Conservation (phyloP, 768 basidiomycete genomes). For the Pleurotus tuber-regium region DNA sequence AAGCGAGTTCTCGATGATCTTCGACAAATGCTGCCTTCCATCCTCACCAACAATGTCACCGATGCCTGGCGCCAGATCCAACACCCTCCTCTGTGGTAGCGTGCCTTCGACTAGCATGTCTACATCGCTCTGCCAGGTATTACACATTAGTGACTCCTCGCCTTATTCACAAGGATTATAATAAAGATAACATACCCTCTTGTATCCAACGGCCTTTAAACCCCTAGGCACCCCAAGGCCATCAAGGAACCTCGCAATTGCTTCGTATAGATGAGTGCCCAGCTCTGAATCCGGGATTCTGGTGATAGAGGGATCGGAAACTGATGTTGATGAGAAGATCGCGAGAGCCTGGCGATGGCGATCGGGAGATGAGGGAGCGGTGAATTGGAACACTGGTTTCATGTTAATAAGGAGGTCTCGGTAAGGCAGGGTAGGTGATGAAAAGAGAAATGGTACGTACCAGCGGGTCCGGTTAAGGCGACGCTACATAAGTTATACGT, state of each 20-base stretch:
- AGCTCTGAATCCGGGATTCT: slow-evolving; percentile 78
- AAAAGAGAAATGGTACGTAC: slow-evolving; percentile 30
- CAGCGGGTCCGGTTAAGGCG: slow-evolving; percentile 86
- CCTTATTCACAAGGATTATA: no score
- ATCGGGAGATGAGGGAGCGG: slow-evolving; percentile 88
- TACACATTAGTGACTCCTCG: no score
- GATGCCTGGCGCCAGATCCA: slow-evolving; percentile 91
- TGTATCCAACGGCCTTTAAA: slow-evolving; percentile 71
- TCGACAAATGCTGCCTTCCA: slow-evolving; percentile 76
- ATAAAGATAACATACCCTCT: slow-evolving; percentile 7
- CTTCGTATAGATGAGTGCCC: slow-evolving; percentile 76
- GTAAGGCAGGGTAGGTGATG: not conserved
- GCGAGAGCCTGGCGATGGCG: slow-evolving; percentile 88
- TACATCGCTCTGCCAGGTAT: slow-evolving; percentile 60
- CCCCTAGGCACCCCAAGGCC: slow-evolving; percentile 83
- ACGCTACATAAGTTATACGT: slow-evolving; percentile 46
- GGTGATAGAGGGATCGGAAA: slow-evolving; percentile 66
- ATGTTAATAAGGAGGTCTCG: no score
- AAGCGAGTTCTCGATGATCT: slow-evolving; percentile 76
- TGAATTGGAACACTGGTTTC: slow-evolving; percentile 83
- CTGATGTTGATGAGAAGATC: slow-evolving; percentile 69
- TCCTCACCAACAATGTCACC: slow-evolving; percentile 81
- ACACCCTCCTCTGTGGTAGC: slow-evolving; percentile 85
- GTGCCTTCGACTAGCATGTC: slow-evolving; percentile 84
- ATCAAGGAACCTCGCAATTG: slow-evolving; percentile 87